A percentile compares a stretch with the other conserved stretches of the same genome.
Evolutionary conservation across 169 alveolate genomes (phyloP).

Genomic region (Plasmodium falciparum): DNA sequence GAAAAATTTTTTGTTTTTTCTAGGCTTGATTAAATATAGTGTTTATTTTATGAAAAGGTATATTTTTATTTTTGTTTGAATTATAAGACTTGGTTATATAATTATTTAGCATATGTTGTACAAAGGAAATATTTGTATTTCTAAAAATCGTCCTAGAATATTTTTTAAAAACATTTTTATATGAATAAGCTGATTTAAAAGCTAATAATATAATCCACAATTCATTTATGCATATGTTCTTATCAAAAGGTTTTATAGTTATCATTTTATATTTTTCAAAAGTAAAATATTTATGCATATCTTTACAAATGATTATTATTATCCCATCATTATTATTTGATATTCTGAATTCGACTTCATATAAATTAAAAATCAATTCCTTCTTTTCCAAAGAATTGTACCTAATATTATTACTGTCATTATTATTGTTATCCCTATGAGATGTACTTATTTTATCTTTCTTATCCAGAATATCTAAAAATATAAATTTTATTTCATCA

Average conservation of each 20-base stretch:
- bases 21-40: slow-evolving; percentile 19
- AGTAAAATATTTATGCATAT: slow-evolving; percentile 25
- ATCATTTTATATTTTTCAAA: slow-evolving; percentile 50
- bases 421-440: not conserved
- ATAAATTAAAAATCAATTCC: slow-evolving; percentile 22
- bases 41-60: slow-evolving; percentile 62
- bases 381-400: not conserved
- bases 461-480: not conserved
- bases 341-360: slow-evolving; percentile 69
- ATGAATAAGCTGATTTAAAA: slow-evolving; percentile 60
- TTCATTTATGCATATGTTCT: slow-evolving; percentile 9
- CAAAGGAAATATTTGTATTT: slow-evolving; percentile 58
- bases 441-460: not conserved
- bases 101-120: slow-evolving; percentile 51
- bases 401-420: not conserved
- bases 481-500: too few relatives aligned
- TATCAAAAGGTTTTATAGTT: slow-evolving; percentile 32
- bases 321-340: slow-evolving; percentile 42
- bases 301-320: slow-evolving; percentile 12
- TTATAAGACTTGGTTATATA: slow-evolving; percentile 24
- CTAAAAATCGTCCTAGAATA: slow-evolving; percentile 20
- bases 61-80: slow-evolving; percentile 17
- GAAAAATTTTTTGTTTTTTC: not conserved
- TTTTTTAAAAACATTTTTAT: slow-evolving; percentile 44
- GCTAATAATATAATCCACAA: slow-evolving; percentile 51